Evolutionary conservation across 768 basidiomycete species (phyloP).

Genomic region (Phanerochaete carnosa): DNA sequence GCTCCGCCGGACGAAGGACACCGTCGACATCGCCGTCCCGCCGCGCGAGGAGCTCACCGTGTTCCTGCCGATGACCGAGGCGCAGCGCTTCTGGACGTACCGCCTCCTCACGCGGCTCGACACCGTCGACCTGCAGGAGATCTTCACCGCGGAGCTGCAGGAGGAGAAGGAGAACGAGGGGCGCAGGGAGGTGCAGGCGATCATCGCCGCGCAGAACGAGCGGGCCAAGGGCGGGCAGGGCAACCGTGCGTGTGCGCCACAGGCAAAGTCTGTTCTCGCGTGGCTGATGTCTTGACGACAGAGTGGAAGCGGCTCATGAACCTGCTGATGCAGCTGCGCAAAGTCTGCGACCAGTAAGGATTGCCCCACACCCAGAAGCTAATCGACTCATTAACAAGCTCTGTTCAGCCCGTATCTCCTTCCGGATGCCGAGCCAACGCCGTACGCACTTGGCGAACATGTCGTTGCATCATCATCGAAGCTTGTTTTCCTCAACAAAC

Average conservation of each 20-base stretch:
- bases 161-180: conserved; percentile 32
- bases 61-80: conserved; percentile 55
- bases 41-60: conserved; percentile 56
- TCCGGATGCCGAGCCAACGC: conserved; percentile 44
- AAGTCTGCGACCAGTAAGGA: conserved; percentile 66
- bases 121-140: conserved; percentile 41
- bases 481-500: conserved; percentile 54
- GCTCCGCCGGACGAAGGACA: conserved; percentile 58
- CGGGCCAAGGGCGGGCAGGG: conserved; percentile 25
- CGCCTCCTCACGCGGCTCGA: conserved; percentile 52
- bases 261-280: not conserved
- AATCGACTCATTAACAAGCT: conserved; percentile 3
- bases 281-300: conserved; percentile 17
- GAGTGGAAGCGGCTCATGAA: conserved; percentile 61
- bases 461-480: conserved; percentile 56
- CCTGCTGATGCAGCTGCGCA: conserved; percentile 67
- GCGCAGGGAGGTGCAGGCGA: conserved; percentile 36
- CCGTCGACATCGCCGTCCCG: conserved; percentile 47
- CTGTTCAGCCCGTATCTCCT: conserved; percentile 49
- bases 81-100: conserved; percentile 62
- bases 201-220: conserved; percentile 37
- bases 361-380: not conserved
- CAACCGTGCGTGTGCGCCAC: conserved; percentile 22
- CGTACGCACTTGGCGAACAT: conserved; percentile 52
- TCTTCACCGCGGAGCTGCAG: conserved; percentile 34